These are phyloP conservation scores for Debaryomyces castellii DNA, from an alignment of 805 yeast genomes.

Conservation along the genomic window DNA sequence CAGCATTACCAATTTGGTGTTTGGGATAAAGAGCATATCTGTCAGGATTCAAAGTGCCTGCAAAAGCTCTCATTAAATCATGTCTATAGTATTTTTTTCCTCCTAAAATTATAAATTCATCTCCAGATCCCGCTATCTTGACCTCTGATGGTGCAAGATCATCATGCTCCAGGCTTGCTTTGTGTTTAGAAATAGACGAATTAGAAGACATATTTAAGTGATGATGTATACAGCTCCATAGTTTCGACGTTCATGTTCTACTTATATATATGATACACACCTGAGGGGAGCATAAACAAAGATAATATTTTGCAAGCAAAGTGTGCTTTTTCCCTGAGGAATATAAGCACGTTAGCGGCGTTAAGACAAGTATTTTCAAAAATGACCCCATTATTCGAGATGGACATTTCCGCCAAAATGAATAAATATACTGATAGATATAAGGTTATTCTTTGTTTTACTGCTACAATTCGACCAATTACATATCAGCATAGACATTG, in stretches of 20 bases:
- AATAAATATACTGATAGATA: no score
- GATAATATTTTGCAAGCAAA: not conserved
- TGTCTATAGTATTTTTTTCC: constrained; percentile 44
- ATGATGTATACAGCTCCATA: not conserved
- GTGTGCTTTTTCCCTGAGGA: not conserved
- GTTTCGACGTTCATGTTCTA: not conserved
- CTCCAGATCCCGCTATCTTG: constrained; percentile 30
- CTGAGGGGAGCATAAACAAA: not conserved
- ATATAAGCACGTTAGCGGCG: not conserved
- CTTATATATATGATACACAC: not conserved
- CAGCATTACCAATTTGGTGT: constrained; percentile 51
- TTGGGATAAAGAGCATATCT: constrained; percentile 46
- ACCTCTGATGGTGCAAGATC: not conserved
- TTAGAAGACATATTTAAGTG: not conserved
- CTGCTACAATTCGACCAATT: no score
- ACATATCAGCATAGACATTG: not conserved
- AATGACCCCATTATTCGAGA: not conserved
- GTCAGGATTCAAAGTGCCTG: constrained; percentile 51
- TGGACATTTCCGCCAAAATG: not conserved
- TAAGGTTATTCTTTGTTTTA: no score
- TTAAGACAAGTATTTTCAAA: not conserved
- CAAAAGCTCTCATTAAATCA: constrained; percentile 64
- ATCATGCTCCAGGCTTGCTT: not conserved
- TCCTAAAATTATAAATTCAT: constrained; percentile 42
- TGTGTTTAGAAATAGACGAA: not conserved